Conservation (phyloP, 805 yeast species). For the Cyberlindnera euphorbiae region DNA sequence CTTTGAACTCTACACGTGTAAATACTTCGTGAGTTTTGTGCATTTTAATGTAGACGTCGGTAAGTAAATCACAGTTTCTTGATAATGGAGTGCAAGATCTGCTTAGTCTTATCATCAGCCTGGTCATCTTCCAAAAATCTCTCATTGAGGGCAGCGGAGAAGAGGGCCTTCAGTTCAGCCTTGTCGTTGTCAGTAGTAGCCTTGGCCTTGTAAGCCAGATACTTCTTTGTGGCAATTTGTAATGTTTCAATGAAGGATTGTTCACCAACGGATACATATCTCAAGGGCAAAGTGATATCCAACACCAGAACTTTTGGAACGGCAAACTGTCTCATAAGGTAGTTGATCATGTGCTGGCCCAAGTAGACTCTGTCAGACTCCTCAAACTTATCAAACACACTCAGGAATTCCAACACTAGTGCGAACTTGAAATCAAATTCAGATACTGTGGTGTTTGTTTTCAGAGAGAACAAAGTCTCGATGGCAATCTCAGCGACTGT, state of each 20-base stretch:
- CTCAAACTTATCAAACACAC: constrained; percentile 62
- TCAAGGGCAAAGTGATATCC: constrained; percentile 65
- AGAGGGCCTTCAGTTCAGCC: constrained; percentile 29
- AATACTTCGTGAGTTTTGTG: too few species aligned
- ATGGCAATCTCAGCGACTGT: constrained; percentile 64
- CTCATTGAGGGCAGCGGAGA: constrained; percentile 13
- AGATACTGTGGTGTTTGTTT: constrained; percentile 17
- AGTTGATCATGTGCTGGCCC: constrained; percentile 56
- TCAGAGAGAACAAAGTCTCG: constrained; percentile 36
- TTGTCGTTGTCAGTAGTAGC: constrained; percentile 28
- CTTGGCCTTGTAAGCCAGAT: constrained; percentile 52
- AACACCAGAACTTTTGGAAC: constrained; percentile 38
- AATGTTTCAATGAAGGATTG: constrained; percentile 51
- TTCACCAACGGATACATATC: constrained; percentile 40
- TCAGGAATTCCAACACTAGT: constrained; percentile 43
- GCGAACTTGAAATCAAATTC: constrained; percentile 32
- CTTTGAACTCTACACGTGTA: neutral
- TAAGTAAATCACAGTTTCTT: constrained; percentile 16
- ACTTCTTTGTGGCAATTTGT: constrained; percentile 68
- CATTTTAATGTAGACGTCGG: too few species aligned
- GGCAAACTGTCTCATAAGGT: constrained; percentile 40
- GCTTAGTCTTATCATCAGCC: constrained; percentile 17
- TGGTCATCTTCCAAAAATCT: constrained; percentile 32
- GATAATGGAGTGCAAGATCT: constrained; percentile 22
- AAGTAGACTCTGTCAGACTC: constrained; percentile 67